Percentiles rank a stretch among this genome's conserved stretches.
phyloP scores from a whole-genome alignment of 805 yeast genomes.

The Kazachstania kunashirensis region DNA sequence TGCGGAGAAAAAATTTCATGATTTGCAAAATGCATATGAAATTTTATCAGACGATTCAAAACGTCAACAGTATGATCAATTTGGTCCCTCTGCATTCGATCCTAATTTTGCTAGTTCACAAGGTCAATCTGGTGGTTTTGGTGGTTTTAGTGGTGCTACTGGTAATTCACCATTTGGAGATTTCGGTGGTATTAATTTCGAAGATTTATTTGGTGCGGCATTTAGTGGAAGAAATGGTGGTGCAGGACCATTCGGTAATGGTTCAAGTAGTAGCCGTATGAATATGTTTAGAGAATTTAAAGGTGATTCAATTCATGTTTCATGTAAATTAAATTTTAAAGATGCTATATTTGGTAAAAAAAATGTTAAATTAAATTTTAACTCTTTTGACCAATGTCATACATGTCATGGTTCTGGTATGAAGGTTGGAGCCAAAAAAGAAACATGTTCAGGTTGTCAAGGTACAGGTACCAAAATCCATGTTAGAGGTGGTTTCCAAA shows the following conservation, averaged over 20 bases:
- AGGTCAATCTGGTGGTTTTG: not conserved
- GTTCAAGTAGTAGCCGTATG: not conserved
- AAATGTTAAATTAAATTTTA: constrained; percentile 54
- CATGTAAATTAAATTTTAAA: constrained; percentile 65
- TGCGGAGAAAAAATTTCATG: constrained; percentile 84
- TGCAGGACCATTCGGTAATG: constrained; percentile 8
- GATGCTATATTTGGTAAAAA: constrained; percentile 79
- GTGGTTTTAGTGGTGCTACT: constrained; percentile 32
- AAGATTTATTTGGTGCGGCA: constrained; percentile 54
- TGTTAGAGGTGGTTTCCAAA: constrained; percentile 85
- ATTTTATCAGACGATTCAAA: constrained; percentile 76
- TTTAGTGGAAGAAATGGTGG: constrained; percentile 32
- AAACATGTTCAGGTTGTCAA: constrained; percentile 78
- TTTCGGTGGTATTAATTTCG: constrained; percentile 44
- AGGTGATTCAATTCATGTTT: constrained; percentile 81
- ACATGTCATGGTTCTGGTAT: constrained; percentile 83
- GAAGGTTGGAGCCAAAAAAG: constrained; percentile 57
- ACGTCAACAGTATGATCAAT: constrained; percentile 83
- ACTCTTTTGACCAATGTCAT: constrained; percentile 64
- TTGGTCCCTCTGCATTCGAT: constrained; percentile 79
- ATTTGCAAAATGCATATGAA: constrained; percentile 90
- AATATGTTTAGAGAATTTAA: constrained; percentile 55
- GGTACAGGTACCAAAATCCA: constrained; percentile 91
- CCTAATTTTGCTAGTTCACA: constrained; percentile 35
- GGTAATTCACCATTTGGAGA: constrained; percentile 29